Evolutionary conservation across 2,329 filamentous ascomycete genomes (phyloP).

Genomic region (Anthostomella pinea): DNA sequence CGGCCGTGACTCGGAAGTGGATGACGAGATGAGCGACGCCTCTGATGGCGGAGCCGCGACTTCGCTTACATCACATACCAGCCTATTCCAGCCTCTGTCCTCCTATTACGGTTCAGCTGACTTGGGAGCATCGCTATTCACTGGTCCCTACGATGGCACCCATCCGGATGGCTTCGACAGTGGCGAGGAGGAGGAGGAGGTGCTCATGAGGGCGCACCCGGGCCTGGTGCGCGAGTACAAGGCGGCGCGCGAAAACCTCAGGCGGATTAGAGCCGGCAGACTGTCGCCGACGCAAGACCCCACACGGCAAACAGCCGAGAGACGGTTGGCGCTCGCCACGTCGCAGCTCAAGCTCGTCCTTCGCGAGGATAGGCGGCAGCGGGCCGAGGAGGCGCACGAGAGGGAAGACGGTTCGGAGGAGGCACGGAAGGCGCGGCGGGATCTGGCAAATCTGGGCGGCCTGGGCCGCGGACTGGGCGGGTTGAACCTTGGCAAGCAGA

Average conservation of each 20-base stretch:
- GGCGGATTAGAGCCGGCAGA: neutral
- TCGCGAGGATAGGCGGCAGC: neutral
- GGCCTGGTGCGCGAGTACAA: slow-evolving; percentile 2
- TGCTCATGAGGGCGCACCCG: slow-evolving; percentile 1
- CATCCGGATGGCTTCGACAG: neutral
- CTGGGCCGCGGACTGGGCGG: too few species aligned
- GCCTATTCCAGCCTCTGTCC: too few species aligned
- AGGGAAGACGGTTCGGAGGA: too few species aligned
- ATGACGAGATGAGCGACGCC: slow-evolving; percentile 1
- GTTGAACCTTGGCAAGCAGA: too few species aligned
- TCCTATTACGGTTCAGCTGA: too few species aligned
- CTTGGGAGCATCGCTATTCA: too few species aligned
- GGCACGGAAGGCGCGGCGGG: too few species aligned
- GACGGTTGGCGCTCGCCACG: neutral
- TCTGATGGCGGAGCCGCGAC: neutral
- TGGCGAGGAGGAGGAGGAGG: slow-evolving; percentile 3
- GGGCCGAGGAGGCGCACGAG: too few species aligned
- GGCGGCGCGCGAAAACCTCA: slow-evolving; percentile 1
- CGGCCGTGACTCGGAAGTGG: slow-evolving; percentile 5
- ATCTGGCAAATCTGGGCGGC: too few species aligned
- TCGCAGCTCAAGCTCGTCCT: slow-evolving; percentile 1
- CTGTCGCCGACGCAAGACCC: too few species aligned
- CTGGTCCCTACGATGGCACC: neutral
- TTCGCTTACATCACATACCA: neutral
- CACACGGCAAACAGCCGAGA: too few species aligned